phyloP scores from a whole-genome alignment of 768 basidiomycete species.

The Kwoniella dejecticola region DNA sequence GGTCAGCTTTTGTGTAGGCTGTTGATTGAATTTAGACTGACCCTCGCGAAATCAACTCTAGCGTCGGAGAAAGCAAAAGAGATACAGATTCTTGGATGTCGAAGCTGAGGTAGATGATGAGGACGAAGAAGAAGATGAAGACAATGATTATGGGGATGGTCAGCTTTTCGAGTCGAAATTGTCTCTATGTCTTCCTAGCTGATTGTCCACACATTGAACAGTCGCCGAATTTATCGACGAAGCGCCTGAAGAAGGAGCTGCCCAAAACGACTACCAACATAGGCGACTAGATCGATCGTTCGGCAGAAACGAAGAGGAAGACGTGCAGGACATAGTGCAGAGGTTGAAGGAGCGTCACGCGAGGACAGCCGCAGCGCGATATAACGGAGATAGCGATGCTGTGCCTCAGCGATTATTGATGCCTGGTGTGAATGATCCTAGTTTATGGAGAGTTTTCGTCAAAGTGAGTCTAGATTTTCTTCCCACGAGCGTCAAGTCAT shows the following conservation, averaged over 20 bases:
- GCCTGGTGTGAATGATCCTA: slow-evolving; percentile 95
- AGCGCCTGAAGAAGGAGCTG: slow-evolving; percentile 36
- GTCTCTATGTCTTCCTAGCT: not conserved
- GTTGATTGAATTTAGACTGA: slow-evolving; percentile 23
- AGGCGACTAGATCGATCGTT: slow-evolving; percentile 67
- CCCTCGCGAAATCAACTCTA: not conserved
- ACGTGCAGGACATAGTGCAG: slow-evolving; percentile 80
- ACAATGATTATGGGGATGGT: slow-evolving; percentile 57
- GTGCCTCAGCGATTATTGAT: slow-evolving; percentile 90
- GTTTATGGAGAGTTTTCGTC: slow-evolving; percentile 91
- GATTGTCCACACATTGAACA: slow-evolving; percentile 11
- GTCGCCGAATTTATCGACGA: slow-evolving; percentile 58
- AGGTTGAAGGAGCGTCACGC: slow-evolving; percentile 77
- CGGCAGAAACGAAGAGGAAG: slow-evolving; percentile 64
- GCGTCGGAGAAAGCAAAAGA: slow-evolving; percentile 57
- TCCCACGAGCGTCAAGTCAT: not conserved
- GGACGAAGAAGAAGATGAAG: slow-evolving; percentile 81
- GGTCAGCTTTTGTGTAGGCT: slow-evolving; percentile 17
- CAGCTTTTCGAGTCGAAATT: slow-evolving; percentile 14
- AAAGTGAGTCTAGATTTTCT: slow-evolving; percentile 63
- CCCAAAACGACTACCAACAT: slow-evolving; percentile 50
- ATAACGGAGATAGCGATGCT: slow-evolving; percentile 88
- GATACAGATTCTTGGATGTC: slow-evolving; percentile 87
- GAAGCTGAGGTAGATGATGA: slow-evolving; percentile 97
- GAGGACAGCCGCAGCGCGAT: slow-evolving; percentile 61